Percentiles rank a stretch among this genome's conserved stretches.
These are phyloP conservation scores for Fusarium praegraminearum DNA, from an alignment of 2,329 filamentous ascomycete species.

Conservation along the genomic window DNA sequence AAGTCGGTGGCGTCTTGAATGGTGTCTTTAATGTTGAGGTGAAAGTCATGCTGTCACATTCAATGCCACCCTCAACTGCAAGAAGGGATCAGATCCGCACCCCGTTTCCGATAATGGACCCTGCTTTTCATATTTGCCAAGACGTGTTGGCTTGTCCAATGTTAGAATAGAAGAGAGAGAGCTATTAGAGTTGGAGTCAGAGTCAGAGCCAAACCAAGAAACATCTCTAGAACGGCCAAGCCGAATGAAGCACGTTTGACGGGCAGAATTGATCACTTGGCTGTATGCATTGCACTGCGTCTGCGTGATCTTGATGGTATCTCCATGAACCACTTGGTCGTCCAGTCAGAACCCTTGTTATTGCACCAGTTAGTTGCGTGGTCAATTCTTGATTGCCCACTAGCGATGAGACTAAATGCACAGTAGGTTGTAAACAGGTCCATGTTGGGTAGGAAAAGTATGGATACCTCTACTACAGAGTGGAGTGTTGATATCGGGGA, in stretches of 20 bases:
- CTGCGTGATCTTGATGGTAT: conserved; percentile 35
- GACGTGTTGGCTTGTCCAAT: conserved; percentile 3
- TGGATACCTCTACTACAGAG: background rate
- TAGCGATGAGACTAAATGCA: background rate
- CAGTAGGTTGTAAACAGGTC: background rate
- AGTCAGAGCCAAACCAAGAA: conserved; percentile 5
- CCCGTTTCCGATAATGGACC: conserved; percentile 10
- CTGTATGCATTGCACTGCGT: conserved; percentile 33
- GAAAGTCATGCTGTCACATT: background rate
- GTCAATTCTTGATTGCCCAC: conserved; percentile 18
- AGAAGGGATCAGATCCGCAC: conserved; percentile 6
- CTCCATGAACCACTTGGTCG: conserved; percentile 14
- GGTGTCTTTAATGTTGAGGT: background rate
- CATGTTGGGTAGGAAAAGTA: background rate
- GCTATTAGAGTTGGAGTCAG: background rate
- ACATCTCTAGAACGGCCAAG: conserved; percentile 18
- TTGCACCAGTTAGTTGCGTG: background rate
- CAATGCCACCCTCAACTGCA: conserved; percentile 13
- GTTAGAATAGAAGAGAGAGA: background rate
- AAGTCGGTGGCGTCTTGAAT: background rate
- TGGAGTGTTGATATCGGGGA: background rate
- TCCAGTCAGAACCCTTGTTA: conserved; percentile 16
- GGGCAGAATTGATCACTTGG: conserved; percentile 35
- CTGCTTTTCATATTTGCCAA: conserved; percentile 22
- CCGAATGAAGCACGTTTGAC: conserved; percentile 38